Evolutionary conservation across 2,329 filamentous ascomycete species (phyloP), one percentile per base, ranked within the genome.

Genomic region (Thielaviopsis euricoi): DNA sequence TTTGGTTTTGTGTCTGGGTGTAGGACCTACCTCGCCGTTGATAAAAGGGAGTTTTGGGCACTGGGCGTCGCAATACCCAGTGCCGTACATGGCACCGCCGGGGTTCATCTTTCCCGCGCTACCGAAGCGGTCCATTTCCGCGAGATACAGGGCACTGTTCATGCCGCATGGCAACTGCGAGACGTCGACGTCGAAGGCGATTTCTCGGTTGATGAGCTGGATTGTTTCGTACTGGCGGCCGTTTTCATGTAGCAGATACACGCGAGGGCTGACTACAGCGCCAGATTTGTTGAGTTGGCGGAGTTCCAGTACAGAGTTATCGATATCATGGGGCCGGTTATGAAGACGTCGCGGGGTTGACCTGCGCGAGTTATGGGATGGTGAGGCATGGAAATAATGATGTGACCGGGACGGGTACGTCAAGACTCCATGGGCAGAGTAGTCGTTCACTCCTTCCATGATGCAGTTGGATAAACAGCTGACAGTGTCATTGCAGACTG

Each of bases 111-210:
- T 65, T 64, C 76, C 78, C 63, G 74, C 62, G 33, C 81, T 83
- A 63, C 84, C 85, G 64, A 83, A 78, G 6, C 73, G 70, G 12
- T 78, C 74, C 73, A 75, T 75, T 66, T 74, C 71, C 21, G 70
- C 71, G 15, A 85, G 76, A 69, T 85, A 85, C 33, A 85, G 66
- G 19, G 82, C 82, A 60, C 82, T 82, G 67, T 86, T 86, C 66
- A 86, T 71, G 59, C 83, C 83, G 62, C 83, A 86, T 15, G 79
- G 78, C 33, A 85, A 72, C 62, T 77, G 75, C 25, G 80, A 82
- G 50, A 82, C 75, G 64, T 86, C 82, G 4, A 85, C 81, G 52
- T 84, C 81, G 58, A 86, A 84, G 15, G 77, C 77, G 65, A 86
- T 77, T 66, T 86, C 82, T 62, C 76, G 69, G 64, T 79, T 79